These are phyloP conservation scores for Sanghuangporus sanghuang DNA, from an alignment of 1,284 basidiomycete species.

Conservation along the genomic window DNA sequence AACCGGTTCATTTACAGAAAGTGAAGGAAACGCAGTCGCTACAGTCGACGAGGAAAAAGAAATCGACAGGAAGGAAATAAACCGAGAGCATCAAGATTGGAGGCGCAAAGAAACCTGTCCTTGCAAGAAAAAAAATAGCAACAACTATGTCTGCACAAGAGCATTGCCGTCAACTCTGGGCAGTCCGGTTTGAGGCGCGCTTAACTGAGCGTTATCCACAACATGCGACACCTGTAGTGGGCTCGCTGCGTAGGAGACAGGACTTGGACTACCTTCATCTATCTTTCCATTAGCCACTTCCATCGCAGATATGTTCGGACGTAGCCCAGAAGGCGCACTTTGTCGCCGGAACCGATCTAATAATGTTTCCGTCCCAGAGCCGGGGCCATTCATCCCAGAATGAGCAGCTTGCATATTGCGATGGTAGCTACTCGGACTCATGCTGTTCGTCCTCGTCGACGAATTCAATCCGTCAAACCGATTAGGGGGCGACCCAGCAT, in stretches of 20 bases:
- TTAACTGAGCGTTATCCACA: neutral
- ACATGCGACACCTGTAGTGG: slow-evolving; percentile 1
- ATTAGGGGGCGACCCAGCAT: neutral
- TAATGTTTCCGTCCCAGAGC: neutral
- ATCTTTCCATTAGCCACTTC: neutral
- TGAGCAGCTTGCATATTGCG: slow-evolving; percentile 5
- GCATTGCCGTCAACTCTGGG: neutral
- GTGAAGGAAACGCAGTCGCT: neutral
- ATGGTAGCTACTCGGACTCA: slow-evolving; percentile 2
- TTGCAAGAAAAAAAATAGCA: neutral
- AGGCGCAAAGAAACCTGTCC: neutral
- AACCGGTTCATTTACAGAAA: neutral
- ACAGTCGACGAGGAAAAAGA: neutral
- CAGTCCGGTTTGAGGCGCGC: neutral
- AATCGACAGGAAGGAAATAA: neutral
- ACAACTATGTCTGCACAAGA: neutral
- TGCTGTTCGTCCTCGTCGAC: neutral
- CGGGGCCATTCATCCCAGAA: neutral
- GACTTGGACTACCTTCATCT: slow-evolving; percentile 6
- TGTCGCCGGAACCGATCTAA: slow-evolving; percentile 14
- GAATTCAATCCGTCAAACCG: neutral
- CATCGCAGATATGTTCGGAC: slow-evolving; percentile 3
- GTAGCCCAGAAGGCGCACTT: slow-evolving; percentile 12
- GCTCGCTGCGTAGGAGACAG: slow-evolving; percentile 2
- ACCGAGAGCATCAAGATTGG: neutral